Conservation (phyloP, 257 asterid genomes). For the Osmanthus fragrans region DNA sequence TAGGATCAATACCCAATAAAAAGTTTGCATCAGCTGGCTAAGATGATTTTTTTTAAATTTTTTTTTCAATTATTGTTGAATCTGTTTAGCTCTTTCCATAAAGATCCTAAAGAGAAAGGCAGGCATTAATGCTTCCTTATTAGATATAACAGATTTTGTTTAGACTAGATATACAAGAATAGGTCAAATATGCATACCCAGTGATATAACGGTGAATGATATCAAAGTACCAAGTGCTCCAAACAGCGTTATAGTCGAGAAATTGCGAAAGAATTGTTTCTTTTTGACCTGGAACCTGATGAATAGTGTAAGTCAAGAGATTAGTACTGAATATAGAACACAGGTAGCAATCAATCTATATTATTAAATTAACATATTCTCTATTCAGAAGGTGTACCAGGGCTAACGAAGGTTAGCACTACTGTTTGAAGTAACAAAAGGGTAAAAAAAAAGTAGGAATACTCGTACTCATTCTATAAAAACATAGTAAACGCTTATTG, state of each 20-base stretch:
- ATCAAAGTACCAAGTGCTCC: conserved; percentile 96
- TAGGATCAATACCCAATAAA: neutral
- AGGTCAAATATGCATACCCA: conserved; percentile 50
- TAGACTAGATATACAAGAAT: conserved; percentile 19
- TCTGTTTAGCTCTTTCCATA: conserved; percentile 7
- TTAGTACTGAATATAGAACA: conserved; percentile 13
- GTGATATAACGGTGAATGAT: conserved; percentile 78
- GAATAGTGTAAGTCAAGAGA: conserved; percentile 19
- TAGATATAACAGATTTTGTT: conserved; percentile 5
- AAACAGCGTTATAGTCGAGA: conserved; percentile 81
- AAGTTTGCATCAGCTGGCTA: conserved; percentile 23
- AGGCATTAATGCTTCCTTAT: conserved; percentile 1
- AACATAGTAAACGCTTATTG: neutral
- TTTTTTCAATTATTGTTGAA: neutral
- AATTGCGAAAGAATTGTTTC: conserved; percentile 98
- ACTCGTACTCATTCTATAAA: neutral
- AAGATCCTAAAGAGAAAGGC: conserved; percentile 4
- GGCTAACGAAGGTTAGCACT: neutral
- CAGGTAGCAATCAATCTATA: neutral
- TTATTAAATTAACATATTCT: neutral
- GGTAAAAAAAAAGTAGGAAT: neutral
- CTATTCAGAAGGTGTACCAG: neutral
- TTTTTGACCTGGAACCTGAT: conserved; percentile 98
- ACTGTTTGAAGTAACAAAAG: neutral
- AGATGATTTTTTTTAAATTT: neutral